A percentile compares a stretch with the other conserved stretches of the same genome.
These are phyloP conservation scores for Rubia yunnanensis DNA, from an alignment of 257 asterid genomes.

Conservation along the genomic window DNA sequence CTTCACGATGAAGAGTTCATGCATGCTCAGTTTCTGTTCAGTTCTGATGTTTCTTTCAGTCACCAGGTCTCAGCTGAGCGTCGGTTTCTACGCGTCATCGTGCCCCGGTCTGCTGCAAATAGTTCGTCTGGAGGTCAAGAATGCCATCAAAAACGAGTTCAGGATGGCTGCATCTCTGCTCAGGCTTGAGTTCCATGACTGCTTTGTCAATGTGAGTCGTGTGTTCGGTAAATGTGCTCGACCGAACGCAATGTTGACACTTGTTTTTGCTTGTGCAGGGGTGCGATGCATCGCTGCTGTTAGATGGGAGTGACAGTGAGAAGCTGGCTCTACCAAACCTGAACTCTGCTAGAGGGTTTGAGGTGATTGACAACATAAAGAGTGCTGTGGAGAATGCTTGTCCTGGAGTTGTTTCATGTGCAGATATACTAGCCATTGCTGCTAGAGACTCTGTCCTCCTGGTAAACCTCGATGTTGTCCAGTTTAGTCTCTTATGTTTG, in stretches of 20 bases:
- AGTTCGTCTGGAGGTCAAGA: slow-evolving; percentile 46
- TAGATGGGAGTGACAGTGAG: slow-evolving; percentile 75
- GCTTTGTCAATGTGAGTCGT: slow-evolving; percentile 63
- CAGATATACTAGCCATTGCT: slow-evolving; percentile 60
- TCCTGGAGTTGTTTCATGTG: slow-evolving; percentile 62
- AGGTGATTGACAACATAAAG: slow-evolving; percentile 61
- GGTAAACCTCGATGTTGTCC: slow-evolving; percentile 21
- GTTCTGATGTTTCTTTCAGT: slow-evolving; percentile 25
- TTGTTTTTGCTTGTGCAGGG: slow-evolving; percentile 32
- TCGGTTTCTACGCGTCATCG: slow-evolving; percentile 38
- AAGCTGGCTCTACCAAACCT: slow-evolving; percentile 50
- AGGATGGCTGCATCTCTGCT: slow-evolving; percentile 84
- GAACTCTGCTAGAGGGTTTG: slow-evolving; percentile 77
- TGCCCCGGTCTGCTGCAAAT: slow-evolving; percentile 48
- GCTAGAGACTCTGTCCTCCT: slow-evolving; percentile 63
- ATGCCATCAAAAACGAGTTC: slow-evolving; percentile 56
- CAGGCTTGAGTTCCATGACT: slow-evolving; percentile 75
- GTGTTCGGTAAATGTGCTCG: background rate
- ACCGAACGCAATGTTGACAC: background rate
- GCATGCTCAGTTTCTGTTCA: slow-evolving; percentile 5
- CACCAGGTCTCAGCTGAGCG: slow-evolving; percentile 44
- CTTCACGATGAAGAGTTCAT: slow-evolving; percentile 25
- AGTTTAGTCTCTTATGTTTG: background rate
- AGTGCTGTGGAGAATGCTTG: slow-evolving; percentile 57
- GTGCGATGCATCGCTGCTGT: slow-evolving; percentile 66